These are phyloP conservation scores for Ashbya aceris DNA, from an alignment of 1,139 yeast genomes.

Conservation along the genomic window DNA sequence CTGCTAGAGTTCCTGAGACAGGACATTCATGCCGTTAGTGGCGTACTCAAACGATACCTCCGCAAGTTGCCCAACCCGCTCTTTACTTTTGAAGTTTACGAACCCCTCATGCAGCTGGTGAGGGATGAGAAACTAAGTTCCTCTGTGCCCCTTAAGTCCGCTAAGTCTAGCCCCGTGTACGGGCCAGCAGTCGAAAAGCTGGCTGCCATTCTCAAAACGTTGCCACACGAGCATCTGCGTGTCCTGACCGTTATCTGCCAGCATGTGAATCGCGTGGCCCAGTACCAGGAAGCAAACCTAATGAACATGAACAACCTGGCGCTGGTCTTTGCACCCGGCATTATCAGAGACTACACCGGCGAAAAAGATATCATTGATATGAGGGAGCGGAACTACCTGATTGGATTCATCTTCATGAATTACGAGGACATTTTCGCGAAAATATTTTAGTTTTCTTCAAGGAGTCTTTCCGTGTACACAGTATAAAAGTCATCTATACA, in stretches of 20 bases:
- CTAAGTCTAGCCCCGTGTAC: slow-evolving; percentile 7
- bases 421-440: slow-evolving; percentile 15
- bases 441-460: too few relatives aligned
- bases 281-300: slow-evolving; percentile 43
- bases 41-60: slow-evolving; percentile 78
- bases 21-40: slow-evolving; percentile 81
- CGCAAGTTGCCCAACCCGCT: slow-evolving; percentile 80
- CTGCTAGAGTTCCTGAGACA: slow-evolving; percentile 32
- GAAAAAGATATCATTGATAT: slow-evolving; percentile 81
- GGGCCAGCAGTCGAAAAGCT: slow-evolving; percentile 28
- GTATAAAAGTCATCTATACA: neutral
- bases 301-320: slow-evolving; percentile 81
- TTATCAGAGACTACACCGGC: slow-evolving; percentile 72
- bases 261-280: slow-evolving; percentile 55
- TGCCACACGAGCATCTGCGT: slow-evolving; percentile 63
- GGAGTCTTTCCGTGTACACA: too few relatives aligned
- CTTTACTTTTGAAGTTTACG: slow-evolving; percentile 60
- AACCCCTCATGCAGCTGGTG: slow-evolving; percentile 48
- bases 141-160: slow-evolving; percentile 11
- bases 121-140: slow-evolving; percentile 25
- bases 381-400: slow-evolving; percentile 70
- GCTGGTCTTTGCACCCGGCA: slow-evolving; percentile 92
- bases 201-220: slow-evolving; percentile 30
- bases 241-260: slow-evolving; percentile 48
- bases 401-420: slow-evolving; percentile 64